These are phyloP conservation scores for Globisporangium solare DNA, from an alignment of 352 stramenopile species.

Conservation along the genomic window DNA sequence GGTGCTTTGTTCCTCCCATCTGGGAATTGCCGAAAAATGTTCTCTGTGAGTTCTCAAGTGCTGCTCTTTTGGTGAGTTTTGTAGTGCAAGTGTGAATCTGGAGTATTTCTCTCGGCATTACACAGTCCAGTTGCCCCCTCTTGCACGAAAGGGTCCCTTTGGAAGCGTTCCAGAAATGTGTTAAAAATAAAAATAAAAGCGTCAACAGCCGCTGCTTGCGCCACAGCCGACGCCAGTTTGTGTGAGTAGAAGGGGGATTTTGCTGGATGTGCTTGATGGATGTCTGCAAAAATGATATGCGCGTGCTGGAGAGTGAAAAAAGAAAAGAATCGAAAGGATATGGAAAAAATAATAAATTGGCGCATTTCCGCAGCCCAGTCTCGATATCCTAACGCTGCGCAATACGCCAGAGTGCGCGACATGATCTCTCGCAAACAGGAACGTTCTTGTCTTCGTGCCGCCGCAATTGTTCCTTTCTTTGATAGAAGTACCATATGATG, in stretches of 20 bases:
- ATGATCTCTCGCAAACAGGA: conserved; percentile 3
- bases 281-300: no score
- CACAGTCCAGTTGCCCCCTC: not conserved
- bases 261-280: not conserved
- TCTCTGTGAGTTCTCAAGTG: no score
- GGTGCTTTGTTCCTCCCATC: no score
- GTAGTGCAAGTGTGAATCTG: no score
- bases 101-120: no score
- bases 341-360: no score
- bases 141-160: not conserved
- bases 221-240: conserved; percentile 2
- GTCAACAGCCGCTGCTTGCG: conserved; percentile 4
- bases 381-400: not conserved
- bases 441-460: not conserved
- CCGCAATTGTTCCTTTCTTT: not conserved
- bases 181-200: conserved; percentile 1
- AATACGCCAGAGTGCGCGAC: conserved; percentile 4
- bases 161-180: not conserved
- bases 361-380: not conserved
- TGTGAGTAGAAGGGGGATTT: not conserved
- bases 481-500: not conserved
- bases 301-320: no score
- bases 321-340: no score
- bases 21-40: no score
- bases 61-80: no score